Conservation (phyloP, 306 rosid species). For the Casuarina cunninghamiana region DNA sequence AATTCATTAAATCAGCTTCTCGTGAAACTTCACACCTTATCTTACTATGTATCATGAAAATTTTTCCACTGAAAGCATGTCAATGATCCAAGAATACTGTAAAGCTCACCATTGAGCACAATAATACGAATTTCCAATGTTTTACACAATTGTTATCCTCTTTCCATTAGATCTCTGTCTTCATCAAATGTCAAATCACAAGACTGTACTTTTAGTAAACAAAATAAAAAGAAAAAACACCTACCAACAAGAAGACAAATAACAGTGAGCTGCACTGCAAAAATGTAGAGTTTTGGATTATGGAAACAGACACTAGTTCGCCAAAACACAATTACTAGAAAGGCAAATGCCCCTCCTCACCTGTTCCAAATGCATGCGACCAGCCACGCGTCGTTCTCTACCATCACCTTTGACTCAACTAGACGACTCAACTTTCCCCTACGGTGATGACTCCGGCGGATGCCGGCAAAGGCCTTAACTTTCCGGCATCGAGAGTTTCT, state of each 20-base stretch:
- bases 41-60: neutral
- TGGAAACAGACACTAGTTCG: neutral
- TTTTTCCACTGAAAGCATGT: neutral
- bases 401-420: neutral
- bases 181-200: neutral
- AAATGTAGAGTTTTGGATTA: too few relatives aligned
- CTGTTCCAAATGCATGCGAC: neutral
- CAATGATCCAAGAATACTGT: slow-evolving; percentile 12
- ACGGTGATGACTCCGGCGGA: neutral
- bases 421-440: neutral
- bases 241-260: neutral
- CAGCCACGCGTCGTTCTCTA: neutral
- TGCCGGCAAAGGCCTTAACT: neutral
- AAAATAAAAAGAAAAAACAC: neutral
- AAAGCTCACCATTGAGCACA: slow-evolving; percentile 1
- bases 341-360: neutral
- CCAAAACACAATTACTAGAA: neutral
- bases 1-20: slow-evolving; percentile 20
- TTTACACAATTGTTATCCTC: neutral
- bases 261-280: neutral
- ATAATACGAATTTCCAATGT: neutral
- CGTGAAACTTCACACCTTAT: slow-evolving; percentile 3
- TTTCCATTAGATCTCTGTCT: neutral
- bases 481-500: neutral
- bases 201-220: neutral